phyloP scores from a whole-genome alignment of 768 basidiomycete genomes.

The Trametes cinnabarina region DNA sequence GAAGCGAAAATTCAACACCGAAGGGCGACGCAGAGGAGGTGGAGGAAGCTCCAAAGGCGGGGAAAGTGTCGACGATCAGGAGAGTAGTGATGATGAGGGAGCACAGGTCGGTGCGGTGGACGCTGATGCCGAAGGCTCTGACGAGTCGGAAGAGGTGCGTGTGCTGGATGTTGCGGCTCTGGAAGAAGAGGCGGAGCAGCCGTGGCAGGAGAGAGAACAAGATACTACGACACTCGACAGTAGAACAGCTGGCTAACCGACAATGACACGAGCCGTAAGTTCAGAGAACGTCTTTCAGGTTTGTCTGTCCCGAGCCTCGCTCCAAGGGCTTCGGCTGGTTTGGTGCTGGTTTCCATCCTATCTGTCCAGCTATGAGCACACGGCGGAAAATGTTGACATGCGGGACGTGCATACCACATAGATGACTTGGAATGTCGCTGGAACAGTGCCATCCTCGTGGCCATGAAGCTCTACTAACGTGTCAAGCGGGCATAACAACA shows the following conservation, averaged over 20 bases:
- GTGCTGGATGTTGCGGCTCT: conserved; percentile 16
- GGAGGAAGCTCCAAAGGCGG: conserved; percentile 16
- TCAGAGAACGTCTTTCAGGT: conserved; percentile 59
- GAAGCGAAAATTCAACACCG: conserved; percentile 76
- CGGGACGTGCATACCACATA: conserved; percentile 65
- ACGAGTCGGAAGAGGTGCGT: conserved; percentile 8
- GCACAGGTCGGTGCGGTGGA: conserved; percentile 24
- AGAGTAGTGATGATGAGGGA: conserved; percentile 20
- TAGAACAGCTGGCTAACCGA: not conserved
- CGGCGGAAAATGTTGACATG: not conserved
- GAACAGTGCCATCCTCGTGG: conserved; percentile 75
- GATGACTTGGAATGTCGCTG: conserved; percentile 95
- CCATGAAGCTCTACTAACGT: conserved; percentile 73
- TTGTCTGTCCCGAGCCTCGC: conserved; percentile 60
- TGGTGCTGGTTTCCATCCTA: conserved; percentile 79
- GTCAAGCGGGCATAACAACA: not conserved
- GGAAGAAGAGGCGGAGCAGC: not conserved
- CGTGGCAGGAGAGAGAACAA: not conserved
- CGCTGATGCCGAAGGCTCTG: conserved; percentile 12
- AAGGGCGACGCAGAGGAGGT: conserved; percentile 32
- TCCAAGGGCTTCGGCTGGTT: conserved; percentile 65
- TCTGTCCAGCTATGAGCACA: conserved; percentile 40
- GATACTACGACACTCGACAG: not conserved
- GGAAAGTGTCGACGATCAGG: conserved; percentile 19
- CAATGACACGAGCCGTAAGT: not conserved